These are phyloP conservation scores for Penicillium bovifimosum DNA, from an alignment of 495 filamentous ascomycete species.

Conservation along the genomic window DNA sequence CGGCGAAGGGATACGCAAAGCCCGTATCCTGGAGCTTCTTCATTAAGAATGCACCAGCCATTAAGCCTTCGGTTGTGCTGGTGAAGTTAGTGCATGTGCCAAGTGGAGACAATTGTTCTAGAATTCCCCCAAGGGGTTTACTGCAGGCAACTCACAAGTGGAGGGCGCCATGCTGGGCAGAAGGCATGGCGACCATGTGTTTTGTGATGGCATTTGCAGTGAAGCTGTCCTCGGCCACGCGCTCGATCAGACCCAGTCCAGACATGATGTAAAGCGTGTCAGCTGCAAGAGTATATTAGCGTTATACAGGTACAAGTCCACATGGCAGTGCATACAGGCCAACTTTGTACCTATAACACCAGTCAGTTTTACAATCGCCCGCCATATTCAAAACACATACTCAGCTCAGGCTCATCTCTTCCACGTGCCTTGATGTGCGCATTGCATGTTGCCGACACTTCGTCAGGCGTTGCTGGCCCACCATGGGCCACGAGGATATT, in stretches of 20 bases:
- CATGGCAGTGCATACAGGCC: constrained; percentile 15
- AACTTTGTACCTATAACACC: constrained; percentile 14
- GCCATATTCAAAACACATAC: constrained; percentile 15
- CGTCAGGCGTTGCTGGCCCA: constrained; percentile 18
- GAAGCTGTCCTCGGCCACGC: constrained; percentile 23
- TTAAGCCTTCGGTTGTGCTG: constrained; percentile 34
- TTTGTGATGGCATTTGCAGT: constrained; percentile 30
- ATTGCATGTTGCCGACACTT: constrained; percentile 24
- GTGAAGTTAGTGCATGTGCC: not conserved
- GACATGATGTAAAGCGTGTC: constrained; percentile 36
- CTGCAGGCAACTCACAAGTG: constrained; percentile 30
- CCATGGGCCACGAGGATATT: constrained; percentile 19
- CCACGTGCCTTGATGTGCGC: constrained; percentile 1
- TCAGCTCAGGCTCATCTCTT: constrained; percentile 11
- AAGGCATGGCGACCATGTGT: constrained; percentile 31
- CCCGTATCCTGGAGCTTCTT: constrained; percentile 30
- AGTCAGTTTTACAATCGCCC: not conserved
- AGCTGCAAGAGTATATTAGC: constrained; percentile 13
- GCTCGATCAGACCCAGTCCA: constrained; percentile 30
- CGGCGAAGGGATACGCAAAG: constrained; percentile 34
- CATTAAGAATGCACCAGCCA: constrained; percentile 34
- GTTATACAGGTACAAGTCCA: not conserved
- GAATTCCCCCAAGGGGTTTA: not conserved
- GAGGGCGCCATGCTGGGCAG: constrained; percentile 34
- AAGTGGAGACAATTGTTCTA: not conserved